These are phyloP conservation scores for Kwoniella botswanensis DNA, from an alignment of 768 basidiomycete genomes.

Conservation along the genomic window DNA sequence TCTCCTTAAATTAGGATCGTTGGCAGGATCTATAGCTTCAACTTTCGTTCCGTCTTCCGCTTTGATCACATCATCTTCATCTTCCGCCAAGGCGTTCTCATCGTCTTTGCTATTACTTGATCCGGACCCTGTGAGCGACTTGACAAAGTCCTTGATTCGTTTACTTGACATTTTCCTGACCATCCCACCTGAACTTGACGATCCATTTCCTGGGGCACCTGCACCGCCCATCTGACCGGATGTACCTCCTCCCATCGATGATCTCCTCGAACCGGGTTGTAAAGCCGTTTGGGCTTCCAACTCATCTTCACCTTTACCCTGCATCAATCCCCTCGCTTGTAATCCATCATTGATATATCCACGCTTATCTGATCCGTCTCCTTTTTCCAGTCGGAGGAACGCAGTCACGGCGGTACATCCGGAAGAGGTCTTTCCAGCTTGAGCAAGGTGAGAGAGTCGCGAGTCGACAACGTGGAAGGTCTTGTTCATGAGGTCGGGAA, in stretches of 20 bases:
- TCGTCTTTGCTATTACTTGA: slow-evolving; percentile 23
- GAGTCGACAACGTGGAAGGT: slow-evolving; percentile 93
- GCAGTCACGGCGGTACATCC: slow-evolving; percentile 97
- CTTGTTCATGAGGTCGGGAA: slow-evolving; percentile 88
- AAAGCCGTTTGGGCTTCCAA: slow-evolving; percentile 45
- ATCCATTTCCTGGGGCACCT: background rate
- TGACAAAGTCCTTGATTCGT: slow-evolving; percentile 54
- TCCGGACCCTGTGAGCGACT: slow-evolving; percentile 40
- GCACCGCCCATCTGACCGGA: slow-evolving; percentile 33
- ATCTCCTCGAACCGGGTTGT: slow-evolving; percentile 23
- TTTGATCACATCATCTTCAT: slow-evolving; percentile 18
- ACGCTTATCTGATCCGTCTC: slow-evolving; percentile 51
- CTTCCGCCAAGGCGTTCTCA: slow-evolving; percentile 30
- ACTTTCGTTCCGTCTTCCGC: slow-evolving; percentile 60
- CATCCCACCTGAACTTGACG: slow-evolving; percentile 17
- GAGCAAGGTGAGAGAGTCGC: slow-evolving; percentile 78
- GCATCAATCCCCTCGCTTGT: slow-evolving; percentile 48
- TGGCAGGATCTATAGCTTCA: slow-evolving; percentile 65
- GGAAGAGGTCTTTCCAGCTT: slow-evolving; percentile 89
- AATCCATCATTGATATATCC: slow-evolving; percentile 53
- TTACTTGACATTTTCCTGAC: slow-evolving; percentile 43
- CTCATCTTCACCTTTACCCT: slow-evolving; percentile 56
- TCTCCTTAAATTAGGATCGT: slow-evolving; percentile 62
- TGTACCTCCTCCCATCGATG: slow-evolving; percentile 35
- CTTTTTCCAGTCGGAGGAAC: slow-evolving; percentile 88